phyloP scores from a whole-genome alignment of 495 filamentous ascomycete species.

The Cercophora samala region DNA sequence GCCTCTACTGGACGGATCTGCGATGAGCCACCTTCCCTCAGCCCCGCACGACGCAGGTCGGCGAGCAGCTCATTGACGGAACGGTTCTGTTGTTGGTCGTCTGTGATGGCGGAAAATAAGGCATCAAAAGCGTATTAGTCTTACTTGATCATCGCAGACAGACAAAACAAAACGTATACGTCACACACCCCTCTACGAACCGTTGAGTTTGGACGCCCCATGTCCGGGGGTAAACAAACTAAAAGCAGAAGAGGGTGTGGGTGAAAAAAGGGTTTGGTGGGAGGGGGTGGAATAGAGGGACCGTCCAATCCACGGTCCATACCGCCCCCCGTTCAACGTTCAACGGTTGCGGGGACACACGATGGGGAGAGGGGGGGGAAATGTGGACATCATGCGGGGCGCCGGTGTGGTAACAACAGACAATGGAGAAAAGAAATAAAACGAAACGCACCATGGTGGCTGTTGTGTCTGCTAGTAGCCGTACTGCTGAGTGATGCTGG shows the following conservation, averaged over 20 bases:
- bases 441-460: constrained; percentile 7
- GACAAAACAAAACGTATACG: too few species aligned
- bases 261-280: background rate
- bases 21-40: background rate
- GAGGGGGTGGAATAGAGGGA: background rate
- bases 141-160: background rate
- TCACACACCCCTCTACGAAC: too few species aligned
- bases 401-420: background rate
- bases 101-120: background rate
- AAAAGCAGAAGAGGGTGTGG: background rate
- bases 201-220: too few species aligned
- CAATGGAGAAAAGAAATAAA: background rate
- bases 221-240: background rate
- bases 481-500: constrained; percentile 40
- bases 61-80: constrained; percentile 53
- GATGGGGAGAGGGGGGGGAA: background rate
- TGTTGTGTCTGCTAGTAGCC: constrained; percentile 20
- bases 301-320: background rate
- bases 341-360: background rate
- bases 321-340: background rate
- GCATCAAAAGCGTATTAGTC: background rate
- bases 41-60: constrained; percentile 40
- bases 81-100: constrained; percentile 18
- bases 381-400: background rate
- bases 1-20: background rate